A percentile compares a stretch with the other conserved stretches of the same genome.
Evolutionary conservation across 306 rosid species (phyloP).

Genomic region (Rosa rugosa): DNA sequence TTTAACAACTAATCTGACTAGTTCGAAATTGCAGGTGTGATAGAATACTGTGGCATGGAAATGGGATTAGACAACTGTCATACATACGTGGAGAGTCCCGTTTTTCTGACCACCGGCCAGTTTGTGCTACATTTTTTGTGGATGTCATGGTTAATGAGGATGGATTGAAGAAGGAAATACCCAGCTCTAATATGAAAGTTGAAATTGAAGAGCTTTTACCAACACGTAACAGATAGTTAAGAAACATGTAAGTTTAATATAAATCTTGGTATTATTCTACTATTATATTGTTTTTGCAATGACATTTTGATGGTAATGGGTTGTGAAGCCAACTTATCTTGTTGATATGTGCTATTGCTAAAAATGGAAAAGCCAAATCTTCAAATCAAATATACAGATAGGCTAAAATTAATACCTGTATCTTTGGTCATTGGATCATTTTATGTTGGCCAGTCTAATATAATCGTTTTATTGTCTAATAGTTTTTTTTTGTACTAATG

Average conservation of each 20-base stretch:
- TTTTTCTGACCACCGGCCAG: constrained; percentile 94
- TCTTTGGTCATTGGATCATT: neutral
- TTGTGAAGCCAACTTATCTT: neutral
- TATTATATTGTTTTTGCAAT: neutral
- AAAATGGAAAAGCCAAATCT: neutral
- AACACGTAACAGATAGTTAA: constrained; percentile 33
- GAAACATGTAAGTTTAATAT: constrained; percentile 20
- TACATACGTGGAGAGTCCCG: constrained; percentile 67
- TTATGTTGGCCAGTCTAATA: neutral
- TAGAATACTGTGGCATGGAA: constrained; percentile 89
- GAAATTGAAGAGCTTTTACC: constrained; percentile 56
- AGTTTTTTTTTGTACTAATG: neutral
- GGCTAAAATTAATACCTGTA: neutral
- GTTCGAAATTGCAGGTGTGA: constrained; percentile 70
- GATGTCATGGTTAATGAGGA: constrained; percentile 46
- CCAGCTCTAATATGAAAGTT: constrained; percentile 42
- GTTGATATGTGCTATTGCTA: neutral
- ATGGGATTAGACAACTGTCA: constrained; percentile 63
- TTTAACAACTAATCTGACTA: constrained; percentile 21
- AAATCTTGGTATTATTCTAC: neutral
- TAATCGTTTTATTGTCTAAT: neutral
- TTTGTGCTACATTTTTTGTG: constrained; percentile 68
- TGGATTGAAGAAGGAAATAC: constrained; percentile 44
- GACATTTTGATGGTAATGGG: neutral
- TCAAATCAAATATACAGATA: neutral